Evolutionary conservation across 176 grass and related monocot species (phyloP).

Genomic region (Oryza longistaminata): DNA sequence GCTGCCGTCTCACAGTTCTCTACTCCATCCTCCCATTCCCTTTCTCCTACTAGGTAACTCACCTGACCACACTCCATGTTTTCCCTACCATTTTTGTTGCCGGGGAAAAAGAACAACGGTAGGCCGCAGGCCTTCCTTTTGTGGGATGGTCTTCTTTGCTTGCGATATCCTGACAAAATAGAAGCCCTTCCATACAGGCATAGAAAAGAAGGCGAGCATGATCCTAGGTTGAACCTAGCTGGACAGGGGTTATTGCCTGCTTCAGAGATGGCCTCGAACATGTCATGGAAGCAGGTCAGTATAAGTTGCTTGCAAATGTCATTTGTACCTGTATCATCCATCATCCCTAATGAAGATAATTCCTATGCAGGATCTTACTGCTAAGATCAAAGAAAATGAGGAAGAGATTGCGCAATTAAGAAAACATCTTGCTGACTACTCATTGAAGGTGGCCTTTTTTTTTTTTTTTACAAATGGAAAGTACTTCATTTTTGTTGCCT

Average conservation of each 20-base stretch:
- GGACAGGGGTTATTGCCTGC: slow-evolving; percentile 56
- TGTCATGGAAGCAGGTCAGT: slow-evolving; percentile 80
- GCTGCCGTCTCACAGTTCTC: slow-evolving; percentile 60
- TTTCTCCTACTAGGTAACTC: slow-evolving; percentile 79
- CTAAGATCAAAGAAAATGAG: slow-evolving; percentile 71
- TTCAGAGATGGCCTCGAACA: slow-evolving; percentile 56
- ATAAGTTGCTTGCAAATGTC: slow-evolving; percentile 9
- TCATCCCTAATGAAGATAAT: slow-evolving; percentile 29
- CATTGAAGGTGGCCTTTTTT: slow-evolving; percentile 55
- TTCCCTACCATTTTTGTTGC: background rate
- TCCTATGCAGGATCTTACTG: slow-evolving; percentile 63
- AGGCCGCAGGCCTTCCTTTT: background rate
- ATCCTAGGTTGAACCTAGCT: slow-evolving; percentile 52
- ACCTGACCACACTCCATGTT: background rate
- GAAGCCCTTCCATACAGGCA: slow-evolving; percentile 40
- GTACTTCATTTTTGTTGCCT: background rate
- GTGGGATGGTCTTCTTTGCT: slow-evolving; percentile 1
- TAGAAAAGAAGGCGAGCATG: slow-evolving; percentile 66
- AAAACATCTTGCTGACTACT: slow-evolving; percentile 81
- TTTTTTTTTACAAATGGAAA: background rate
- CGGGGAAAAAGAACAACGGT: background rate
- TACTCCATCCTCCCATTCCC: slow-evolving; percentile 73
- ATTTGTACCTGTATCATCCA: background rate
- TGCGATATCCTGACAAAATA: background rate
- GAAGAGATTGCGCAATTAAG: slow-evolving; percentile 86